Percentiles rank a stretch among this genome's conserved stretches.
phyloP scores from a whole-genome alignment of 177 flowering plant species.

The Vitis hybrid region DNA sequence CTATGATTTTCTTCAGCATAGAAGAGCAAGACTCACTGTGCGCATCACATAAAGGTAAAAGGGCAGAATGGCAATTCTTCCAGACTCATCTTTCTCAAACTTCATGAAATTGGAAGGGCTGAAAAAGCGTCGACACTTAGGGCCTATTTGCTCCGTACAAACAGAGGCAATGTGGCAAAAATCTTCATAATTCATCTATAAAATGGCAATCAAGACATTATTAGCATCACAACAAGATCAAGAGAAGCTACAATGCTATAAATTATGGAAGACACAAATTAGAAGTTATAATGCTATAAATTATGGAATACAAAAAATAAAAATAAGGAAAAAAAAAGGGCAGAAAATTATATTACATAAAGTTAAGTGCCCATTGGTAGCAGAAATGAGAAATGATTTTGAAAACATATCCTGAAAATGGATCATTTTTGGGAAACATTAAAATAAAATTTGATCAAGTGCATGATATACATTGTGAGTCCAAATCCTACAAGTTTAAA shows the following conservation, averaged over 20 bases:
- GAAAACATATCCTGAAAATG: too few relatives aligned
- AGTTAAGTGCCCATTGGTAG: too few relatives aligned
- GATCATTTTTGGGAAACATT: too few relatives aligned
- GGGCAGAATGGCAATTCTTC: slow-evolving; percentile 94
- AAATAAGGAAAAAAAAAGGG: too few relatives aligned
- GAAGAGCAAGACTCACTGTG: slow-evolving; percentile 54
- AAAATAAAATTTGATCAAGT: neutral
- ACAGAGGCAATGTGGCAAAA: slow-evolving; percentile 98
- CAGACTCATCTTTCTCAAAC: slow-evolving; percentile 94
- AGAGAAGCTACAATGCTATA: neutral
- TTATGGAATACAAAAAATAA: too few relatives aligned
- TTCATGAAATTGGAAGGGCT: slow-evolving; percentile 99
- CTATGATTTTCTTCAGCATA: neutral
- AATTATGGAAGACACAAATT: too few relatives aligned
- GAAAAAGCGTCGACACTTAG: slow-evolving; percentile 93
- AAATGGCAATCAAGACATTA: slow-evolving; percentile 8
- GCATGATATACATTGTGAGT: too few relatives aligned
- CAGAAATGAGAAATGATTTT: too few relatives aligned
- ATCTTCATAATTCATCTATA: slow-evolving; percentile 98
- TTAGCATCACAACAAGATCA: slow-evolving; percentile 7
- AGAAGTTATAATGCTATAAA: too few relatives aligned
- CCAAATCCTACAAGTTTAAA: too few relatives aligned
- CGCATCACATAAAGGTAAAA: slow-evolving; percentile 98
- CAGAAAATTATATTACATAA: too few relatives aligned
- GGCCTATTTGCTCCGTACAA: slow-evolving; percentile 95